Percentiles rank a stretch among this genome's conserved stretches.
Conservation (phyloP, 2,329 filamentous ascomycete genomes). For the Aspergillus cejpii region DNA sequence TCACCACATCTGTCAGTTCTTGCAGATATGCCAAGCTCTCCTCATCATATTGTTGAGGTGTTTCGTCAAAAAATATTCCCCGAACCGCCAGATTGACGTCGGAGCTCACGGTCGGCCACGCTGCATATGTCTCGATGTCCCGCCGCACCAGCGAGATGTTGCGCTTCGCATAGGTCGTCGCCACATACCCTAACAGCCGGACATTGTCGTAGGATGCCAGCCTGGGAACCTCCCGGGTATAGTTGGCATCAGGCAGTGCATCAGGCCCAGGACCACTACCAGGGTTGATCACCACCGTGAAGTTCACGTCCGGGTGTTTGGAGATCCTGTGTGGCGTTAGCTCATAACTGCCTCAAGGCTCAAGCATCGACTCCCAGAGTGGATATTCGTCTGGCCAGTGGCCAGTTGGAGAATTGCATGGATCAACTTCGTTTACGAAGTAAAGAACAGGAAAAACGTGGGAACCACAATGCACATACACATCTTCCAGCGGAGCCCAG, state of each 20-base stretch:
- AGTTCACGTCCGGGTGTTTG: conserved; percentile 39
- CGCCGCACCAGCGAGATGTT: conserved; percentile 36
- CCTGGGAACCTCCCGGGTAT: conserved; percentile 38
- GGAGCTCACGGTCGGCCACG: conserved; percentile 37
- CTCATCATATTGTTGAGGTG: conserved; percentile 35
- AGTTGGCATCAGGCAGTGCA: conserved; percentile 40
- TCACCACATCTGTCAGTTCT: conserved; percentile 30
- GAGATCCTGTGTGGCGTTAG: conserved; percentile 32
- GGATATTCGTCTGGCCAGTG: background rate
- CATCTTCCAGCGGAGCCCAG: conserved; percentile 42
- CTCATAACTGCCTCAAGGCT: too few species aligned
- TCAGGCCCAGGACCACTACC: conserved; percentile 43
- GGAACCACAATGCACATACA: conserved; percentile 31
- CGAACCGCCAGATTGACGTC: conserved; percentile 38
- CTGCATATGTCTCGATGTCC: conserved; percentile 44
- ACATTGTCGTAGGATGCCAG: conserved; percentile 44
- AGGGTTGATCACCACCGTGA: conserved; percentile 48
- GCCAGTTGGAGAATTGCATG: background rate
- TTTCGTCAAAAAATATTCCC: conserved; percentile 48
- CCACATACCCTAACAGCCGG: conserved; percentile 46
- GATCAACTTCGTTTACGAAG: conserved; percentile 1
- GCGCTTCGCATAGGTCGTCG: conserved; percentile 44
- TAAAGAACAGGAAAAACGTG: too few species aligned
- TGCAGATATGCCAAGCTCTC: conserved; percentile 30
- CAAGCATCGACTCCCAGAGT: too few species aligned